Conservation (phyloP, 441 rosid species). For the Metrosideros polymorpha region DNA sequence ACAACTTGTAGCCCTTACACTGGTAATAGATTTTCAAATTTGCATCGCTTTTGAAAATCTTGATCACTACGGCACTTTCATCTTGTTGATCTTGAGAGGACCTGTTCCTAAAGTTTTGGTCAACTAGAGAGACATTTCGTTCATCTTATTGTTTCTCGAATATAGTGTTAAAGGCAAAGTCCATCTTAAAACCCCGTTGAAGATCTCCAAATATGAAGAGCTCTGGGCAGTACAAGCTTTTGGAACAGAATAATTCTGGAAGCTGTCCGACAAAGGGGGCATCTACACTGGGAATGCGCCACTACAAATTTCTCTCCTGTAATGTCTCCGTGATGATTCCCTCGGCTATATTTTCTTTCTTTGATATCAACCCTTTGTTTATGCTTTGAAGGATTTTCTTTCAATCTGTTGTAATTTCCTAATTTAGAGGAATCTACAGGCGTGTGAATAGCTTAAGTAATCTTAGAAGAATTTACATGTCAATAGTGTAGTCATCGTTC, state of each 20-base stretch:
- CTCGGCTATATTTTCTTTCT: background rate
- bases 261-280: background rate
- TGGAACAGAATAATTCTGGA: background rate
- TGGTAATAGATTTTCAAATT: background rate
- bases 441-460: background rate
- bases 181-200: background rate
- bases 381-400: background rate
- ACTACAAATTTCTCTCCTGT: background rate
- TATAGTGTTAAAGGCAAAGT: background rate
- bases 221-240: background rate
- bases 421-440: background rate
- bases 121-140: background rate
- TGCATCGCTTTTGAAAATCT: background rate
- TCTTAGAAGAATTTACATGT: background rate
- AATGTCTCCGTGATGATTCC: background rate
- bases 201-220: background rate
- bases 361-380: background rate
- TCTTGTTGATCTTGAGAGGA: background rate
- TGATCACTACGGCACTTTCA: background rate
- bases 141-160: background rate
- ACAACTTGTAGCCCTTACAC: constrained; percentile 33
- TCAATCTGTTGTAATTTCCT: background rate
- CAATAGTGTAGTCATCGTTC: background rate
- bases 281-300: background rate
- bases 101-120: background rate